Percentiles rank a stretch among this genome's conserved stretches.
phyloP scores from a whole-genome alignment of 306 rosid species.

The Gillenia trifoliata region DNA sequence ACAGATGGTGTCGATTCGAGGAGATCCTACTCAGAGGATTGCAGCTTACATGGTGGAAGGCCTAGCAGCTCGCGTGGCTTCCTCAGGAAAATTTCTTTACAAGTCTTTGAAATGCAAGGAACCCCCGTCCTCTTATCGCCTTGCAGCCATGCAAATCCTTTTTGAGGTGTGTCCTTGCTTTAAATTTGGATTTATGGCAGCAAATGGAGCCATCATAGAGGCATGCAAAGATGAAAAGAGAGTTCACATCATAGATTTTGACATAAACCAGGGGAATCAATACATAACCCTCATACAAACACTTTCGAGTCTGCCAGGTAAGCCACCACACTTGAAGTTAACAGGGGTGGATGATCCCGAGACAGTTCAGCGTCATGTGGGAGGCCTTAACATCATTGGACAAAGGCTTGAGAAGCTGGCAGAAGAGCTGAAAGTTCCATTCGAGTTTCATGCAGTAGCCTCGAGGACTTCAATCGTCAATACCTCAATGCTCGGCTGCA shows the following conservation, averaged over 20 bases:
- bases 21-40: conserved; percentile 93
- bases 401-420: conserved; percentile 86
- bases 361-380: conserved; percentile 77
- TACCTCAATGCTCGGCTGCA: conserved; percentile 66
- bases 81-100: conserved; percentile 71
- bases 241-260: conserved; percentile 82
- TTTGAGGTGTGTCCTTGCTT: conserved; percentile 97
- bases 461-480: conserved; percentile 58
- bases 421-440: conserved; percentile 53
- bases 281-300: conserved; percentile 73
- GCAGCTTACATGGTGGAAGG: conserved; percentile 99
- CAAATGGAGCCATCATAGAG: conserved; percentile 80
- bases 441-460: conserved; percentile 75
- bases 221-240: conserved; percentile 63
- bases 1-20: conserved; percentile 77
- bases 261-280: conserved; percentile 89
- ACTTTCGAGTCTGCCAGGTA: conserved; percentile 53
- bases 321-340: conserved; percentile 61
- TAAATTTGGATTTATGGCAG: conserved; percentile 85
- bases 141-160: conserved; percentile 95
- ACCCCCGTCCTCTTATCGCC: conserved; percentile 84
- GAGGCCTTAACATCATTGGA: conserved; percentile 82
- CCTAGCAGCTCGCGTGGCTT: conserved; percentile 81
- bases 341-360: conserved; percentile 95
- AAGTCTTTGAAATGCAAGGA: conserved; percentile 88